Evolutionary conservation across 495 filamentous ascomycete species (phyloP), one percentile per base, ranked within the genome.

Genomic region (Penicillium ochrochloron): DNA sequence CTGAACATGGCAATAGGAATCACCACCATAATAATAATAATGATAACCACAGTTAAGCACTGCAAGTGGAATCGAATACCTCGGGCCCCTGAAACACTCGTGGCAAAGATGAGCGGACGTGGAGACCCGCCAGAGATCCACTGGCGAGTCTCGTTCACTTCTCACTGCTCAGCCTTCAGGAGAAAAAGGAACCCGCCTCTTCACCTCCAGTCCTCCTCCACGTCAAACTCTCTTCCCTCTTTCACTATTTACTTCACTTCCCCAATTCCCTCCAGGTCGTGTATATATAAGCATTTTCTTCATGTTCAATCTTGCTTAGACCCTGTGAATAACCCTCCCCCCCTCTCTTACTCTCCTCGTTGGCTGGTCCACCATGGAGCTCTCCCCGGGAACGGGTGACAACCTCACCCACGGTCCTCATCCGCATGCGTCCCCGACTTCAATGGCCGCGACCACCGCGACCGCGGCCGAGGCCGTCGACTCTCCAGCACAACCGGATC

Each of bases 291-390:
- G 19, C 44, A 19, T 62, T 31, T 59, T 39, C 29, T 53, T 53
- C 60, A 67, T 69, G 66, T 60, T 46, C 65, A 25, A 44, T 61
- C 12, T 44, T 34, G 25, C 54, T 41, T 34, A 31, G 15, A 54
- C 27, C 15, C 27, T 31, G 51, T 54, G 27, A 19, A 34, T 21
- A 31, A 4, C 3, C 29, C 9, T 25, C 9, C 27, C 7, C 5
- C 7, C 17, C 29, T 31, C 29, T 70, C 61, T 27, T 27, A 58
- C 63, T 69, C 62, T 58, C 62, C 44, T 39, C 62, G 66, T 57
- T 70, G 66, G 67, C 70, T 75, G 70, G 72, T 58, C 71, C 74
- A 72, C 67, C 62, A 79, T 79, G 77, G 77, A 74, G 74, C 73
- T 70, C 57, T 73, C 66, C 63, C 72, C 71, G 60, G 75, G 70